Conservation (phyloP, 2,329 filamentous ascomycete species). For the Teratosphaeria gauchensis region DNA sequence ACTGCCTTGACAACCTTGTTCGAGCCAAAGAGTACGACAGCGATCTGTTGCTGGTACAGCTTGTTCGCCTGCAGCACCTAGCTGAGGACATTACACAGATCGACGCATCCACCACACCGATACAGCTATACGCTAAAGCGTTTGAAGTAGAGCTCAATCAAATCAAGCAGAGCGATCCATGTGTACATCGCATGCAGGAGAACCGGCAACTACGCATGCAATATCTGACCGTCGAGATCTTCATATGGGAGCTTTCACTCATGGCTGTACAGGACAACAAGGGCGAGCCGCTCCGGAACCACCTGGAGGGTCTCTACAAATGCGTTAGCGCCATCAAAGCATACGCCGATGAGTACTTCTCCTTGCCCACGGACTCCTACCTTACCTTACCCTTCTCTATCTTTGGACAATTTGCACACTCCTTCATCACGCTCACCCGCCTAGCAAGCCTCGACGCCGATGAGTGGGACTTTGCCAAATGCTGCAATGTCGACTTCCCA, state of each 20-base stretch:
- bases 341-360: slow-evolving; percentile 18
- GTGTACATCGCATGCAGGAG: slow-evolving; percentile 6
- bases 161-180: slow-evolving; percentile 8
- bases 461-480: slow-evolving; percentile 19
- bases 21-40: slow-evolving; percentile 15
- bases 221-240: slow-evolving; percentile 17
- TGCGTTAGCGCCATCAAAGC: slow-evolving; percentile 16
- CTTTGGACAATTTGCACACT: slow-evolving; percentile 22
- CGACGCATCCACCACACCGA: slow-evolving; percentile 15
- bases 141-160: slow-evolving; percentile 19
- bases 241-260: slow-evolving; percentile 18
- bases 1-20: slow-evolving; percentile 15
- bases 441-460: slow-evolving; percentile 21
- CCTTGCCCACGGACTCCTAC: slow-evolving; percentile 16
- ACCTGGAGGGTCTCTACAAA: slow-evolving; percentile 18
- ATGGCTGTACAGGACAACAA: slow-evolving; percentile 17
- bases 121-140: slow-evolving; percentile 18
- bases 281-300: slow-evolving; percentile 9
- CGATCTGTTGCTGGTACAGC: slow-evolving; percentile 21
- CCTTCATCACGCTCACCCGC: slow-evolving; percentile 20
- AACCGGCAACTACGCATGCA: slow-evolving; percentile 18
- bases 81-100: slow-evolving; percentile 16
- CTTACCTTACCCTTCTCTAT: slow-evolving; percentile 19
- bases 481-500: slow-evolving; percentile 13
- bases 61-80: slow-evolving; percentile 20